phyloP scores from a whole-genome alignment of 2,329 filamentous ascomycete species.

The Aspergillus caelatus region DNA sequence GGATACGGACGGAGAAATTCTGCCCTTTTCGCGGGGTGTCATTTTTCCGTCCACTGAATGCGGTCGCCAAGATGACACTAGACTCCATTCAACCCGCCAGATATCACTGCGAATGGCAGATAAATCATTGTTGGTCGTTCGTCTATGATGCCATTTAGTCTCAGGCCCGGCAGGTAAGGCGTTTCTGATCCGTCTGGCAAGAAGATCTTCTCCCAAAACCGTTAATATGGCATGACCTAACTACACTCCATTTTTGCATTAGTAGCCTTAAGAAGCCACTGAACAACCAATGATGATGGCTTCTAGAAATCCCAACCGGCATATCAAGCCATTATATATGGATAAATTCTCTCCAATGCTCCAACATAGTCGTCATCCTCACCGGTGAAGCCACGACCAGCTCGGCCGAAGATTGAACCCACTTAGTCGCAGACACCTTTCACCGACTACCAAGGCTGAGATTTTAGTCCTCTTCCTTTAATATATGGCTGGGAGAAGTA shows the following conservation, averaged over 20 bases:
- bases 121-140: neutral
- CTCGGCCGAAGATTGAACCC: neutral
- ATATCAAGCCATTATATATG: neutral
- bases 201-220: neutral
- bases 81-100: neutral
- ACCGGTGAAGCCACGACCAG: neutral
- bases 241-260: neutral
- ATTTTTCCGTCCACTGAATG: constrained; percentile 21
- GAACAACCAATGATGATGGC: neutral
- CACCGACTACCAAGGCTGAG: neutral
- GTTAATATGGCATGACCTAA: neutral
- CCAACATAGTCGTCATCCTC: neutral
- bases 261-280: neutral
- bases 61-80: constrained; percentile 7
- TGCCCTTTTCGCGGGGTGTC: constrained; percentile 6
- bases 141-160: neutral
- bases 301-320: neutral
- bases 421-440: neutral
- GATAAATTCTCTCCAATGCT: neutral
- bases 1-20: constrained; percentile 23
- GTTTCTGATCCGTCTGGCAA: neutral
- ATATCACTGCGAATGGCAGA: neutral
- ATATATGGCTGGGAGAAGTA: neutral
- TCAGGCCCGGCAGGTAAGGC: neutral
- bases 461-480: neutral